Conservation (phyloP, 192 early-diverging fungal species). For the Mortierella hygrophila region DNA sequence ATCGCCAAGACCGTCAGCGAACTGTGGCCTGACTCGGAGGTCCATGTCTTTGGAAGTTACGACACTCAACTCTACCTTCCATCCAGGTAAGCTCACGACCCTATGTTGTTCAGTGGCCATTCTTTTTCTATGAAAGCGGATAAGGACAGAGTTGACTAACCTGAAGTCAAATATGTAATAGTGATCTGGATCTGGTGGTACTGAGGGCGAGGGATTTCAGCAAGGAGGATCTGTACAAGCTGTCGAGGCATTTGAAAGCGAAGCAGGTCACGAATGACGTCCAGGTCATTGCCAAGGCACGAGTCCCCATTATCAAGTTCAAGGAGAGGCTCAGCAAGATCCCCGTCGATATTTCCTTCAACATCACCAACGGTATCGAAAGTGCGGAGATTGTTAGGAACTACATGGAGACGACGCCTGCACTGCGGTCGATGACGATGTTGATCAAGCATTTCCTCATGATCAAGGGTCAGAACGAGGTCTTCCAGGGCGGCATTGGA, state of each 20-base stretch:
- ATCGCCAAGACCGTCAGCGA: constrained; percentile 65
- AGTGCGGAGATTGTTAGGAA: constrained; percentile 71
- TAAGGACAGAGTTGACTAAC: too few species aligned
- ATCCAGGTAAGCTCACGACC: constrained; percentile 73
- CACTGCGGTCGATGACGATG: constrained; percentile 79
- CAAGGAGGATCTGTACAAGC: constrained; percentile 6
- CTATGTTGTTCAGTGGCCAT: not conserved
- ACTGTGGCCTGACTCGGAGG: constrained; percentile 59
- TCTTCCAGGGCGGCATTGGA: constrained; percentile 91
- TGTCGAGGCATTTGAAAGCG: constrained; percentile 47
- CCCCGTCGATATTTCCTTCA: constrained; percentile 88
- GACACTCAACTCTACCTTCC: constrained; percentile 90
- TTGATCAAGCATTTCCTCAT: constrained; percentile 90
- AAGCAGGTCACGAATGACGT: constrained; percentile 61
- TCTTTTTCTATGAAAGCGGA: not conserved
- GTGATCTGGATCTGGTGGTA: constrained; percentile 39
- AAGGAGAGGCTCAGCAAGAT: constrained; percentile 78
- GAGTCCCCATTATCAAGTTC: constrained; percentile 95
- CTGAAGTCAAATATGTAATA: not conserved
- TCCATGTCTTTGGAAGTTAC: constrained; percentile 91
- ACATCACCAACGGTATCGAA: constrained; percentile 74
- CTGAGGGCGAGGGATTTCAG: not conserved
- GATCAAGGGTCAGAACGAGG: constrained; percentile 85
- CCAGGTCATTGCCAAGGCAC: constrained; percentile 64
- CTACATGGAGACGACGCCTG: constrained; percentile 69